Base-by-base conservation (phyloP, 306 rosid genomes). In the Ochetophila trinervis region DNA sequence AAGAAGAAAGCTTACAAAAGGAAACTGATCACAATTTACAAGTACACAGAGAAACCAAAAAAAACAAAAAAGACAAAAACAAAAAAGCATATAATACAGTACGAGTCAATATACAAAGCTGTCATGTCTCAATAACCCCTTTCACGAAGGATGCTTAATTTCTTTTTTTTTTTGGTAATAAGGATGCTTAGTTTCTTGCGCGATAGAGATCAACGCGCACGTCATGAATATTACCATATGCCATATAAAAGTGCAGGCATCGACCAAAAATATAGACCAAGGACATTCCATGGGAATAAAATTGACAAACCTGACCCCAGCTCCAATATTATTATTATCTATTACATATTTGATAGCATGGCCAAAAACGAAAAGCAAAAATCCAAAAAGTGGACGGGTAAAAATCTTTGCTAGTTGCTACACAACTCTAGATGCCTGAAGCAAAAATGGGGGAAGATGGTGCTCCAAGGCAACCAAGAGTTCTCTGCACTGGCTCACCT, bases 381-480 rank as follows among this genome's bases (percentile, higher is more conserved):
- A 57, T 56, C 54, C 45, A 22, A 62, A 23, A 53, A 30, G 13
- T n/a, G 5, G 22, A 18, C 18, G 14, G 18, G 58, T 7, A 34
- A 32, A 50, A 56, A 64, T 37, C 23, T 24, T 53, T 22, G 15
- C 58, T 53, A 8, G 17, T 67, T 51, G 80, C 85, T 86, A 82
- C 27, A 69, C 57, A 47, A 37, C 52, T 67, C 63, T 56, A 55
- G 72, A 49, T 37, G 80, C 61, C 35, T 66, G 73, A 69, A 76
- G 86, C 65, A 85, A 83, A 85, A 89, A 87, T 65, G 84, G 79
- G 32, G 89, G 91, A 63, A 90, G 91, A 76, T 90, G 89, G 68
- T 75, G 95, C 88, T 87, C 95, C 86, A 90, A 77, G 80, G 78
- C 74, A 19, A 81, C 82, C 74, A 90, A 57, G 57, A 85, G 91